Conservation (phyloP, 1,284 basidiomycete species). For the Meira nashicola region DNA sequence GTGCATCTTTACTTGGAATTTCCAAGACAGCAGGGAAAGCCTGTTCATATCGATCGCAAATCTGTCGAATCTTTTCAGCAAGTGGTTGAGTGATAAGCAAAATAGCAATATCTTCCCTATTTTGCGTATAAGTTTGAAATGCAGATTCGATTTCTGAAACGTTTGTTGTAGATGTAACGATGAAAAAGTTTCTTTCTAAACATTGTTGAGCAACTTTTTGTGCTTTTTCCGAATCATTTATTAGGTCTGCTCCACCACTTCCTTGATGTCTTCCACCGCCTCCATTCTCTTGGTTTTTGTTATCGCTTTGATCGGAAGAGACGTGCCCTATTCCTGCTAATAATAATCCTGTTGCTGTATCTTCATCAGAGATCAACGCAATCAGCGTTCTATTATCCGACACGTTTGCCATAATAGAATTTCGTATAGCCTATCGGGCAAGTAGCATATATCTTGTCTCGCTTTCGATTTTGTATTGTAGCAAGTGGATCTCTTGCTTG, state of each 20-base stretch:
- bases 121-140: constrained; percentile 39
- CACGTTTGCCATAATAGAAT: neutral
- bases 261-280: neutral
- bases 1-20: constrained; percentile 80
- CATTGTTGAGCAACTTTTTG: neutral
- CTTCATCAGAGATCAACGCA: constrained; percentile 47
- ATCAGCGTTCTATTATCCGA: constrained; percentile 37
- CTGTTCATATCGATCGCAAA: constrained; percentile 89
- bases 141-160: constrained; percentile 45
- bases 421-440: too few species aligned
- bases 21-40: constrained; percentile 95
- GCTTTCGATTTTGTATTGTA: neutral
- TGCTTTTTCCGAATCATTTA: constrained; percentile 22
- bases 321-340: constrained; percentile 49
- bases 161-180: constrained; percentile 41
- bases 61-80: constrained; percentile 84
- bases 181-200: constrained; percentile 44
- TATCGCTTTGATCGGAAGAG: neutral
- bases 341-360: constrained; percentile 50
- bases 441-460: neutral
- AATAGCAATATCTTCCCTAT: constrained; percentile 50
- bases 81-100: constrained; percentile 53
- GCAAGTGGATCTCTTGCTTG: too few species aligned
- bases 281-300: neutral
- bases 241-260: constrained; percentile 18